Base-by-base conservation (phyloP, 257 asterid species). In the Nicotiana tabacum region DNA sequence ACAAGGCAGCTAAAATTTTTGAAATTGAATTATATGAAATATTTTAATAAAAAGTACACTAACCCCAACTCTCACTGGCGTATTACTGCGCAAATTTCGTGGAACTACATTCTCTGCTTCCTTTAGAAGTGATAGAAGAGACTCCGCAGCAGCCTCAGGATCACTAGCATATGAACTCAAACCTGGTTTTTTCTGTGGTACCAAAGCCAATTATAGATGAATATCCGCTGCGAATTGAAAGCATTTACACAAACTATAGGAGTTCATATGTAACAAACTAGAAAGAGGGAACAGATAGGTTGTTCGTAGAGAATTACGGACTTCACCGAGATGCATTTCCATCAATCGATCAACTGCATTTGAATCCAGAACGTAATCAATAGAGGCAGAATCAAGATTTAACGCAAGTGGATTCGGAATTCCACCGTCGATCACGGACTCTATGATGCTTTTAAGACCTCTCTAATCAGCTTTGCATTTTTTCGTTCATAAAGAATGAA, bases 21-120 rank as follows among this genome's bases (percentile, higher is more conserved):
- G 9, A 77, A 18, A 21, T 62, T 24, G 16, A 78, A 35, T 51
- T 74, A 13, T 24, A 48, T 37, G 62, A 51, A 66, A 32, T 16
- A 5, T 12, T 58, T 11, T 21, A 56, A n/a, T 32, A 18, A 53
- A 1, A 18, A 37, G 70, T 58, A 27, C 80, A 82, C 90, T 85
- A 16, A 93, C 98, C 92, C 98, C 98, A 77, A 94, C 94, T 84
- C 83, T 88, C 58, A 91, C 91, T 3, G 98, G 98, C 4, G 97
- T 87, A n/a, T 64, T 53, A 60, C 80, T 79, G 32, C 83, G 91
- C 85, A 89, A 76, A 1, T 82, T 69, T 27, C 3, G 55, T 7
- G 96, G 97, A 85, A 94, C 87, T 5, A 87, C 89, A 53, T 78
- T 86, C 81, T 89, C 87, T 2, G 98, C 97, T 61, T 89, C 77